Conservation (phyloP, 2,329 filamentous ascomycete genomes). For the Epichloe festucae region DNA sequence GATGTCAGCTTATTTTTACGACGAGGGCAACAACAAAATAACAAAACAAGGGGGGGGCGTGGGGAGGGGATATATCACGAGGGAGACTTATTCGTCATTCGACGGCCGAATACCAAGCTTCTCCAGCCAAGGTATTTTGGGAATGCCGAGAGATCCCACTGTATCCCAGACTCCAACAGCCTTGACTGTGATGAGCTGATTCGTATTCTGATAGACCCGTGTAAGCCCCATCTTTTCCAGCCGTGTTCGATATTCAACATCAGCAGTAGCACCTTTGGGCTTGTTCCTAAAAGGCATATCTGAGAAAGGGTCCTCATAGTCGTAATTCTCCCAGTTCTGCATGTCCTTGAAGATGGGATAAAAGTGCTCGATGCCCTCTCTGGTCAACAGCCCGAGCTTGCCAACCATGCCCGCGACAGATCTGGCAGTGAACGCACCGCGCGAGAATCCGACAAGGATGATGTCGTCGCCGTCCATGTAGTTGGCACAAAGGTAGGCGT, state of each 20-base stretch:
- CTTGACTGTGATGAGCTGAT: slow-evolving; percentile 30
- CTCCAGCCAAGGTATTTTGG: slow-evolving; percentile 30
- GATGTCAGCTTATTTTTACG: slow-evolving; percentile 17
- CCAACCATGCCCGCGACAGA: slow-evolving; percentile 41
- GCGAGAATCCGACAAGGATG: slow-evolving; percentile 42
- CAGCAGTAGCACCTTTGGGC: slow-evolving; percentile 30
- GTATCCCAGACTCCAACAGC: slow-evolving; percentile 36
- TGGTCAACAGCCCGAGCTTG: slow-evolving; percentile 37
- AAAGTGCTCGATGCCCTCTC: slow-evolving; percentile 40
- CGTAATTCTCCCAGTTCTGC: slow-evolving; percentile 35
- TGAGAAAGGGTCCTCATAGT: slow-evolving; percentile 35
- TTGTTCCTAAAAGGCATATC: slow-evolving; percentile 33
- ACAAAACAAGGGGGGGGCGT: not conserved
- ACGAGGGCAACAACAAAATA: no score
- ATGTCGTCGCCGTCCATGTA: slow-evolving; percentile 46
- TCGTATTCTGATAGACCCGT: slow-evolving; percentile 26
- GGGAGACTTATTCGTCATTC: slow-evolving; percentile 32
- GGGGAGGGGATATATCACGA: not conserved
- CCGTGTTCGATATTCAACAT: slow-evolving; percentile 27
- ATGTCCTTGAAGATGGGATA: slow-evolving; percentile 44
- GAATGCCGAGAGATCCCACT: slow-evolving; percentile 31
- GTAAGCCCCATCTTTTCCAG: slow-evolving; percentile 32
- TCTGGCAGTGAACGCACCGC: slow-evolving; percentile 45
- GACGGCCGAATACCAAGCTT: slow-evolving; percentile 31
- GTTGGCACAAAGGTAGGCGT: slow-evolving; percentile 49